These are phyloP conservation scores for Cordyceps tenuipes DNA, from an alignment of 2,329 filamentous ascomycete genomes.

Conservation along the genomic window DNA sequence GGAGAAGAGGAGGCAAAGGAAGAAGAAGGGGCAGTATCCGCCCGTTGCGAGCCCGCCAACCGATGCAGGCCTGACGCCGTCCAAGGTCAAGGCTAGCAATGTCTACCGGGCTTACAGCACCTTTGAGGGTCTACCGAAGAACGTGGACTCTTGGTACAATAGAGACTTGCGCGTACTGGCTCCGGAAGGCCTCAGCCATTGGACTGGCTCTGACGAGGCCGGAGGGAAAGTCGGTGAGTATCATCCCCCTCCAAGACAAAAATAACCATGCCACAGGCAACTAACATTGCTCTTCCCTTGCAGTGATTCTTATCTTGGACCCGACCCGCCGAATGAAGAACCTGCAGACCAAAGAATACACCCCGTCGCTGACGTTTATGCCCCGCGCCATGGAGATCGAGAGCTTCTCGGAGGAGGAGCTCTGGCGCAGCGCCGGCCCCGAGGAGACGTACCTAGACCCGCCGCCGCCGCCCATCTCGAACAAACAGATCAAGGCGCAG, in stretches of 20 bases:
- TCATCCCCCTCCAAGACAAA: not conserved
- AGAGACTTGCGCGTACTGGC: constrained; percentile 21
- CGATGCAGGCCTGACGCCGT: not conserved
- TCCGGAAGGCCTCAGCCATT: constrained; percentile 21
- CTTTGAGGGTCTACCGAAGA: constrained; percentile 19
- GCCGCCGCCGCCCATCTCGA: constrained; percentile 16
- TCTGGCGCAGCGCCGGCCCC: constrained; percentile 19
- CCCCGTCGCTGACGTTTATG: constrained; percentile 21
- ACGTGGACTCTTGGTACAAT: constrained; percentile 18
- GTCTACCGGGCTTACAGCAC: constrained; percentile 22
- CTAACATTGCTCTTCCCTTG: not conserved
- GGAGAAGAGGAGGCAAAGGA: constrained; percentile 7
- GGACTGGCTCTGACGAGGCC: constrained; percentile 16
- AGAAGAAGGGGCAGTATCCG: not conserved
- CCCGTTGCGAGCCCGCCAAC: not conserved
- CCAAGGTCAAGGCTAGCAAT: constrained; percentile 18
- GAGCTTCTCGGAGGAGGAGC: constrained; percentile 21
- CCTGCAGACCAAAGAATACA: constrained; percentile 16
- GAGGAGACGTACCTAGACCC: constrained; percentile 21
- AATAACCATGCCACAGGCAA: not conserved
- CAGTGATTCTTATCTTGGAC: constrained; percentile 20
- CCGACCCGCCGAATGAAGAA: constrained; percentile 18
- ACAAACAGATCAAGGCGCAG: constrained; percentile 12
- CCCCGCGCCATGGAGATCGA: constrained; percentile 22
- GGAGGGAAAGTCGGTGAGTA: constrained; percentile 18